Evolutionary conservation across 306 rosid species (phyloP).

Genomic region (Astragalus membranaceus): DNA sequence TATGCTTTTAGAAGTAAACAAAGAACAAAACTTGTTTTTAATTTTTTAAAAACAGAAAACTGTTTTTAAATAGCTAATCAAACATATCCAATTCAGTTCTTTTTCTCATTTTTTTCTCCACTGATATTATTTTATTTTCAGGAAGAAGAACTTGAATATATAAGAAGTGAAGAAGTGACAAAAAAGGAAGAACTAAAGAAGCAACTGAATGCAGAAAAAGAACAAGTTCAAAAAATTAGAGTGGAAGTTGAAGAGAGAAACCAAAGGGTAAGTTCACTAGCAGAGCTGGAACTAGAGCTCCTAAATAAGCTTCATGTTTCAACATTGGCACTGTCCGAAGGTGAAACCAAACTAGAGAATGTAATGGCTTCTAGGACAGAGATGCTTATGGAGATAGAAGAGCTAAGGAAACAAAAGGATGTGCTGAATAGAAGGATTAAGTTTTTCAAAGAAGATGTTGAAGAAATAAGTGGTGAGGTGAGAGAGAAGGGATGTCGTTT

Average conservation of each 20-base stretch:
- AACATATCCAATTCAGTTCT: too few species aligned
- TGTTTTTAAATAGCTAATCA: too few species aligned
- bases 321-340: conserved; percentile 1
- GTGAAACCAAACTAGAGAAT: conserved; percentile 31
- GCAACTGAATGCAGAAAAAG: conserved; percentile 34
- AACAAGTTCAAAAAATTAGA: conserved; percentile 16
- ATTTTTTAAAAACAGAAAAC: too few species aligned
- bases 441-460: conserved; percentile 56
- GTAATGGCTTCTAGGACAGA: conserved; percentile 24
- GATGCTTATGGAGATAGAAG: conserved; percentile 47
- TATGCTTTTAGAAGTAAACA: too few species aligned
- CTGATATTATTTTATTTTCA: neutral
- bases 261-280: conserved; percentile 32
- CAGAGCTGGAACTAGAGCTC: conserved; percentile 36
- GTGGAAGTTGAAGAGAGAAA: conserved; percentile 37
- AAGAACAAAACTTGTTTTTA: too few species aligned
- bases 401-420: conserved; percentile 47
- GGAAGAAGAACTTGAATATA: conserved; percentile 49
- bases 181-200: conserved; percentile 31
- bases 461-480: conserved; percentile 35
- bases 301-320: conserved; percentile 32
- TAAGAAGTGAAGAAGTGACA: conserved; percentile 27
- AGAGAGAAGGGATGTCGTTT: conserved; percentile 21
- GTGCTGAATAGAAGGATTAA: conserved; percentile 54
- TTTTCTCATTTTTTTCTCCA: too few species aligned